Conservation (phyloP, 169 alveolate species). For the Plasmodium gonderi region DNA sequence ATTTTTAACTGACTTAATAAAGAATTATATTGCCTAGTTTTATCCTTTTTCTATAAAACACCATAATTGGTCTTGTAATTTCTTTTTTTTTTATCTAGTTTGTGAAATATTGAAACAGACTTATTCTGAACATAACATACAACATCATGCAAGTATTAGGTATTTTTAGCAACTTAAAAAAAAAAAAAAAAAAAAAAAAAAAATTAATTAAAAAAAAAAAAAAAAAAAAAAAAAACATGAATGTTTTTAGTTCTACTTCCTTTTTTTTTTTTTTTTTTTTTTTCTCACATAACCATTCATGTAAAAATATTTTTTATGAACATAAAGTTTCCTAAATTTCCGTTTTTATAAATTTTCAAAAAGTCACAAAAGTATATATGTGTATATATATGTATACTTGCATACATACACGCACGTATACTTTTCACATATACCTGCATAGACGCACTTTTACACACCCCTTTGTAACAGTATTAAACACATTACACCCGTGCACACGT, state of each 20-base stretch:
- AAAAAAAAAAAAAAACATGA: no score
- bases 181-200: no score
- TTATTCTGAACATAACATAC: conserved; percentile 54
- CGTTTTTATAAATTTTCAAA: background rate
- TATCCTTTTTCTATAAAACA: conserved; percentile 7
- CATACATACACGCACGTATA: background rate
- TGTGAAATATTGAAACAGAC: conserved; percentile 27
- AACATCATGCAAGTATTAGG: background rate
- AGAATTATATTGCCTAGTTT: background rate
- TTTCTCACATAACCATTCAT: conserved; percentile 1
- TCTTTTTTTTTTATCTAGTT: background rate
- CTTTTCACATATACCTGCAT: background rate
- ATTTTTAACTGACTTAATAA: background rate
- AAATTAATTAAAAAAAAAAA: no score
- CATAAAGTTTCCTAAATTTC: background rate
- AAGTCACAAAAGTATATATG: background rate
- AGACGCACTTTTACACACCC: conserved; percentile 1
- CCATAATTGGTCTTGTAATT: background rate
- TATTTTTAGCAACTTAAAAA: conserved; percentile 16
- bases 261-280: conserved; percentile 20
- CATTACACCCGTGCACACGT: conserved; percentile 63
- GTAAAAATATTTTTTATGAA: conserved; percentile 23
- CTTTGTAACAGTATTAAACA: conserved; percentile 25
- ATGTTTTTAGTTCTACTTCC: no score
- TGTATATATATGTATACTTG: background rate